A percentile compares a stretch with the other conserved stretches of the same genome.
Evolutionary conservation across 306 rosid genomes (phyloP).

Genomic region (Neltuma alba): DNA sequence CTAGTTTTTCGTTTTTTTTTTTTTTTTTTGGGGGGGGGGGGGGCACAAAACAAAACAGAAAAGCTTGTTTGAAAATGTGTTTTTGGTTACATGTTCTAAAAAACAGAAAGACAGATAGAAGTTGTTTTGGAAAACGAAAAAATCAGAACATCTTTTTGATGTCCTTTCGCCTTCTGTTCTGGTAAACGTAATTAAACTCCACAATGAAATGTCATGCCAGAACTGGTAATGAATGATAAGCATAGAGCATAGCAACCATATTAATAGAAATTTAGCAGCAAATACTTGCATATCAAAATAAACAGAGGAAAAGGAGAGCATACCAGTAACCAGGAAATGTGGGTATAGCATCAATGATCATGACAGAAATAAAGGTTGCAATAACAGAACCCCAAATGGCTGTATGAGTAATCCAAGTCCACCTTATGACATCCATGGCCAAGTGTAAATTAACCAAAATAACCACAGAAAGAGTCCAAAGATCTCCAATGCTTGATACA

Average conservation of each 20-base stretch:
- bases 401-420: slow-evolving; percentile 83
- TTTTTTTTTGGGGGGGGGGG: too few species aligned
- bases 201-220: background rate
- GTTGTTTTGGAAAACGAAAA: too few species aligned
- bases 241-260: background rate
- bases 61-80: too few species aligned
- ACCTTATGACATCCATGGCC: slow-evolving; percentile 88
- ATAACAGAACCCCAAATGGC: slow-evolving; percentile 86
- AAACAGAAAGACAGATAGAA: too few species aligned
- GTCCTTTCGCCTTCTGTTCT: too few species aligned
- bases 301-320: slow-evolving; percentile 30
- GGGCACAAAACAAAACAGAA: too few species aligned
- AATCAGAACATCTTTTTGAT: too few species aligned
- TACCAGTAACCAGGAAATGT: slow-evolving; percentile 83
- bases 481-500: slow-evolving; percentile 86
- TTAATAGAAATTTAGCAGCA: background rate
- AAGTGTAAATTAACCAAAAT: slow-evolving; percentile 84
- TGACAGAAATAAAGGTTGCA: slow-evolving; percentile 78
- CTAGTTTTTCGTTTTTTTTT: too few species aligned
- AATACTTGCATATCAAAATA: background rate
- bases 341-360: slow-evolving; percentile 73
- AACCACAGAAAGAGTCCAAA: slow-evolving; percentile 88
- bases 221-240: background rate
- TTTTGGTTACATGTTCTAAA: too few species aligned
- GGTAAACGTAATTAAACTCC: background rate